These are phyloP conservation scores for Meyerozyma athensensis DNA, from an alignment of 1,139 yeast genomes.

Conservation along the genomic window DNA sequence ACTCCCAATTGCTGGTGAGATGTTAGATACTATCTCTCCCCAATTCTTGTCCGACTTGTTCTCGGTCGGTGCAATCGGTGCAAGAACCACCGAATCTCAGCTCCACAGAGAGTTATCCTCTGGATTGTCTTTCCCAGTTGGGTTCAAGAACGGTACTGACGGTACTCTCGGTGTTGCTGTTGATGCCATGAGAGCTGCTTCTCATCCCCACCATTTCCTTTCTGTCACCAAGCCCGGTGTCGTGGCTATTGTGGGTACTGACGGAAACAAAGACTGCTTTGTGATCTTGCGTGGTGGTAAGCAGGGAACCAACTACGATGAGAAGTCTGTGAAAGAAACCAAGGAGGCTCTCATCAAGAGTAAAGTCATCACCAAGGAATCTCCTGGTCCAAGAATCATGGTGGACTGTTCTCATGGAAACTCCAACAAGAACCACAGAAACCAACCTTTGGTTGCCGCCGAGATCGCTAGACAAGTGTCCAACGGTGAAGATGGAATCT, in stretches of 20 bases:
- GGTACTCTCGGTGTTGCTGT: conserved; percentile 89
- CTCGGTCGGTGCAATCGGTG: conserved; percentile 95
- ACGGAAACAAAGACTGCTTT: conserved; percentile 88
- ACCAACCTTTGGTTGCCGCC: conserved; percentile 90
- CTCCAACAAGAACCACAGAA: conserved; percentile 81
- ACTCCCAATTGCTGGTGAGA: conserved; percentile 93
- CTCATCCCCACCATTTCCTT: conserved; percentile 90
- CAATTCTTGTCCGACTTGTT: conserved; percentile 87
- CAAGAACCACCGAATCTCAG: conserved; percentile 96
- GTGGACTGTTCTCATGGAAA: conserved; percentile 97
- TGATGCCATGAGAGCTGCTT: conserved; percentile 90
- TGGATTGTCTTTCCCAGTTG: conserved; percentile 93
- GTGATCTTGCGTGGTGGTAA: conserved; percentile 95
- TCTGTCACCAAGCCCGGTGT: conserved; percentile 89
- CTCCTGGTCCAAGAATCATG: conserved; percentile 72
- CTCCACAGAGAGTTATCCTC: conserved; percentile 94
- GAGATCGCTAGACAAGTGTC: conserved; percentile 72
- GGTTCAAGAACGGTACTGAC: conserved; percentile 96
- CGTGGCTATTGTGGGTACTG: conserved; percentile 92
- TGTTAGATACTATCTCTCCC: conserved; percentile 96
- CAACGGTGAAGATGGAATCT: conserved; percentile 70
- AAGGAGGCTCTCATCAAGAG: conserved; percentile 59
- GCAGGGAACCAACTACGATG: conserved; percentile 84
- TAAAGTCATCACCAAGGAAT: conserved; percentile 43
- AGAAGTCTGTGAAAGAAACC: conserved; percentile 63